These are phyloP conservation scores for Fraxinus dipetala DNA, from an alignment of 305 asterid species.

Conservation along the genomic window DNA sequence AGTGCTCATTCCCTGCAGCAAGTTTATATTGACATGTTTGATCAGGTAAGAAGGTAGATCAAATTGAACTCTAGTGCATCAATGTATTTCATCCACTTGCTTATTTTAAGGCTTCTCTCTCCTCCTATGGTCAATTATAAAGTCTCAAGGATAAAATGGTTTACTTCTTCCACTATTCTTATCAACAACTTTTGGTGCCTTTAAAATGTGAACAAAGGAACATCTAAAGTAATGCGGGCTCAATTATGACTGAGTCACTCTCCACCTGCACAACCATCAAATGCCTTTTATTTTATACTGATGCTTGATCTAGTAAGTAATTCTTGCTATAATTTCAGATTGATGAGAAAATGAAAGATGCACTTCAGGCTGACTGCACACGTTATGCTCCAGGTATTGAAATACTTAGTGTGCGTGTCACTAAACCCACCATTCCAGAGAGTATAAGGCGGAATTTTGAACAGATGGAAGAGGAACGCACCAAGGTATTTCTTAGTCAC, in stretches of 20 bases:
- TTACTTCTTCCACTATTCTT: neutral
- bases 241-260: conserved; percentile 10
- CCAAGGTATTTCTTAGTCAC: conserved; percentile 58
- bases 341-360: conserved; percentile 97
- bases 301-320: conserved; percentile 7
- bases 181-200: neutral
- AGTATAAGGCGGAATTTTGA: conserved; percentile 78
- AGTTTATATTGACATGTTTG: conserved; percentile 98
- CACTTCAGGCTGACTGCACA: conserved; percentile 98
- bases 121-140: neutral
- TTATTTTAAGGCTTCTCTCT: neutral
- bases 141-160: neutral
- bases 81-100: conserved; percentile 14
- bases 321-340: conserved; percentile 50
- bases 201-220: conserved; percentile 19
- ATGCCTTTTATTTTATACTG: conserved; percentile 3
- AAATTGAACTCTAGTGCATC: neutral
- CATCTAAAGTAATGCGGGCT: neutral
- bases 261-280: conserved; percentile 18
- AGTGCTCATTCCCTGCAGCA: conserved; percentile 94
- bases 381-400: conserved; percentile 98
- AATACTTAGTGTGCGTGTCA: conserved; percentile 91
- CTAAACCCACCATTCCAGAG: conserved; percentile 88
- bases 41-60: conserved; percentile 60
- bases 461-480: conserved; percentile 98